A percentile compares a stretch with the other conserved stretches of the same genome.
These are phyloP conservation scores for Rhodofomes roseus DNA, from an alignment of 1,284 basidiomycete genomes.

Conservation along the genomic window DNA sequence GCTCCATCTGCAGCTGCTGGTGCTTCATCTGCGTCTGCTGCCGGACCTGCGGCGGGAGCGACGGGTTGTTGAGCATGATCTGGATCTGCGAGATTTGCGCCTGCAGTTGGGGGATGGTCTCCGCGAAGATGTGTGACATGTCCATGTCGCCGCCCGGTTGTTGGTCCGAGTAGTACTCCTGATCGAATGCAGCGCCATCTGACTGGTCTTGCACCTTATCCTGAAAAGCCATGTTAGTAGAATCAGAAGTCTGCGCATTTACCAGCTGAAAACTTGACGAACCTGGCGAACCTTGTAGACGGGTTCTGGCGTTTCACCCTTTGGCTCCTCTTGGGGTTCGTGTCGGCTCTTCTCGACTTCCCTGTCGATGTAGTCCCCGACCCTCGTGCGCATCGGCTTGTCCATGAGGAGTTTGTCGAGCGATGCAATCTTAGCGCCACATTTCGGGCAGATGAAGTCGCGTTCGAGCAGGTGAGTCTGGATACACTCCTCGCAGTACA, in stretches of 20 bases:
- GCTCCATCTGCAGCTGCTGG: constrained; percentile 71
- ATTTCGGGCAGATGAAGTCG: constrained; percentile 89
- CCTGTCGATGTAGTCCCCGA: constrained; percentile 78
- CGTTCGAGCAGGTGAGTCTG: constrained; percentile 87
- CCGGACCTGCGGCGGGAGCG: constrained; percentile 65
- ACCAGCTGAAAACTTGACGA: neutral
- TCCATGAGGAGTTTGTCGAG: constrained; percentile 82
- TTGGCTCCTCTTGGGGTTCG: constrained; percentile 34
- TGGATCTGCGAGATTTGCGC: constrained; percentile 74
- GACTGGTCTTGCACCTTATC: constrained; percentile 3
- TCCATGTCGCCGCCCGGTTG: constrained; percentile 57
- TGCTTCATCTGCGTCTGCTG: constrained; percentile 76
- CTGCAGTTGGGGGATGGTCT: constrained; percentile 73
- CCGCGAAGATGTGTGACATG: constrained; percentile 66
- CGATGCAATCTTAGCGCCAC: constrained; percentile 80
- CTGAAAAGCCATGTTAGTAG: neutral
- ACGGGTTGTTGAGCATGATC: constrained; percentile 71
- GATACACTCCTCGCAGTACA: constrained; percentile 96
- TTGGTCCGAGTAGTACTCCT: constrained; percentile 64
- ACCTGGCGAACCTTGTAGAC: constrained; percentile 7
- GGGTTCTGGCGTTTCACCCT: constrained; percentile 7
- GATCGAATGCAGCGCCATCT: constrained; percentile 29
- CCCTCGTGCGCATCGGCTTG: constrained; percentile 72
- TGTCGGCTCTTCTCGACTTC: constrained; percentile 81
- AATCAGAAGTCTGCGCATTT: no score